Evolutionary conservation across 2,329 filamentous ascomycete genomes (phyloP), one percentile per base, ranked within the genome.

Genomic region (Epichloe bromicola): DNA sequence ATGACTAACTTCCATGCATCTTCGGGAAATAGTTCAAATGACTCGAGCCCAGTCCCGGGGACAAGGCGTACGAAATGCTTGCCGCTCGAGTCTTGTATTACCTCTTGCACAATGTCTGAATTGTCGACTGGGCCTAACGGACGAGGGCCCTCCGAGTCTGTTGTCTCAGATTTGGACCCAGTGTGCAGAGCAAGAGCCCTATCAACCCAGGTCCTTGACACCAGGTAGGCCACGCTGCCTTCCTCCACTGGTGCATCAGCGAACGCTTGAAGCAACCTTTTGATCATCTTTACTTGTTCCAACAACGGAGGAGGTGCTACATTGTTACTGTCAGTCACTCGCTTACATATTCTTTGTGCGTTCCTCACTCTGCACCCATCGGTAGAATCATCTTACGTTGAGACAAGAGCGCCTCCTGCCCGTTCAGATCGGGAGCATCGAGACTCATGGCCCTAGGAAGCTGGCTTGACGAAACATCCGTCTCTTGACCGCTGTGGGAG

Each of bases 101-200:
- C 73, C 55, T 82, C 75, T 53, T 82, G 72, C 48, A 90, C 80
- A 54, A 96, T 82, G 61, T 90, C 85, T 0, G 85, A 82, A 63
- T 96, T 96, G 71, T 96, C 88, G 34, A 97, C 78, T 0, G 87
- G 86, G 1, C 89, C 89, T 51, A 93, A 76, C 7, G 70, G 59
- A 4, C 69, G 59, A 4, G 80, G 76, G 52, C 83, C 76, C 11
- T 73, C 63, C n/a, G 74, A 69, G 55, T 86, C 85, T 54, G 78
- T 75, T 55, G 75, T 73, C 19, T 73, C 74, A 48, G 74, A 68
- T 52, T 78, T 75, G 15, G 72, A 66, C n/a, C 80, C 76, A 8
- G 77, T 74, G 46, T 78, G 79, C 51, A 86, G 74, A 23, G 85
- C 77, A 53, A 84, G 72, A 3, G 93, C 87, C 53, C 80, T 79